Base-by-base conservation (phyloP, 768 basidiomycete species). In the Leccinum arenicola region DNA sequence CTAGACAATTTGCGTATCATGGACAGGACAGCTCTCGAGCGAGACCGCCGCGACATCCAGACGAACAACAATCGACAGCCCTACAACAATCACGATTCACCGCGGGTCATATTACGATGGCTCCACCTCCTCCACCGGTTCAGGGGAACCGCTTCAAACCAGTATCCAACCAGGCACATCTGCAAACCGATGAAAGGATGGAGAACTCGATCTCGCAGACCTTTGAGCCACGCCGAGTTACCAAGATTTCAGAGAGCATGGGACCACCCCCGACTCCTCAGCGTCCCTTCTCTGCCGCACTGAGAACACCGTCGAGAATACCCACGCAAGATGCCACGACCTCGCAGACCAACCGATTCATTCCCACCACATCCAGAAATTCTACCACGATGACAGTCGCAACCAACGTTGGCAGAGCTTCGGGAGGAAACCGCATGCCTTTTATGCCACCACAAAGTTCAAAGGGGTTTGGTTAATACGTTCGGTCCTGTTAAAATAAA, bases 1-100 rank as follows among this genome's bases (percentile, higher is more conserved):
- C 64, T 54, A 92, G 90, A 59, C 83, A 87, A 71, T 92, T 84
- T 68, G 82, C 83, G n/a, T 91, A 88, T 69, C 74, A 70, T 5
- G 80, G 81, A 23, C 78, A 81, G 23, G 75, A 77, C 19, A 77
- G 75, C 35, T 70, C 78, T 47, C 81, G 78, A 58, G 70, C 68
- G 54, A 77, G 76, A 36, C 64, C 72, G 3, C 76, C 76, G 17
- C 72, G 70, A 35, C 67, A 78, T 21, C 72, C 80, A 15, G 77
- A 79, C 64, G 70, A 70, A 56, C 86, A 84, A 64, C 62, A 51
- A 33, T 62, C 73, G 17, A 70, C 75, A 7, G 76, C 80, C 3
- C 65, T 72, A n/a, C 67, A 71, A 25, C 78, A 79, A 54, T 72
- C 78, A 48, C 74, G 74, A 43, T 56, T 62, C 31, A 48, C 70